Conservation (phyloP, 164 flowering plant genomes). For the Magnolia kwangsiensis region DNA sequence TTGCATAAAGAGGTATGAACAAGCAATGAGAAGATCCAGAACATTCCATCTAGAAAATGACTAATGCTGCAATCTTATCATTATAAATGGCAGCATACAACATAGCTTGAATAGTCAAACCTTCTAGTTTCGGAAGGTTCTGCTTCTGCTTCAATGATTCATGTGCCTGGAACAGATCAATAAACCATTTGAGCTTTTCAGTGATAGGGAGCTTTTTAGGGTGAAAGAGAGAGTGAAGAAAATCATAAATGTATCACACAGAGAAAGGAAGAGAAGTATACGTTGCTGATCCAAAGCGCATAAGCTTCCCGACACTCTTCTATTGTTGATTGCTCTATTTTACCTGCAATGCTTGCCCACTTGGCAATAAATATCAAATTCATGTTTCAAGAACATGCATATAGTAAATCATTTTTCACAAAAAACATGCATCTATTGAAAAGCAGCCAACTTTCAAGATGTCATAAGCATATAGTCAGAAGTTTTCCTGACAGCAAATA, state of each 20-base stretch:
- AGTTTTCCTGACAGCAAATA: background rate
- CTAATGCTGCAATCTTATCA: background rate
- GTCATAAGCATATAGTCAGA: background rate
- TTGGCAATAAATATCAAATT: constrained; percentile 10
- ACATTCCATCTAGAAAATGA: background rate
- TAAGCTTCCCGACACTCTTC: constrained; percentile 89
- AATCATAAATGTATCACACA: background rate
- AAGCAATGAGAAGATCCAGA: background rate
- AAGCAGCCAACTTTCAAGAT: background rate
- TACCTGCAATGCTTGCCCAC: constrained; percentile 45
- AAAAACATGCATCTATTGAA: background rate
- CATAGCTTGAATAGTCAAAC: constrained; percentile 21
- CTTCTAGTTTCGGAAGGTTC: constrained; percentile 41
- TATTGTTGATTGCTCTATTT: constrained; percentile 75
- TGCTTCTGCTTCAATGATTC: constrained; percentile 54
- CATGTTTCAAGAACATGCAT: constrained; percentile 10
- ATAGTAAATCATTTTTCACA: background rate
- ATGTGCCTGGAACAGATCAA: constrained; percentile 56
- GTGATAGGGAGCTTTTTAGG: background rate
- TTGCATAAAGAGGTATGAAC: background rate
- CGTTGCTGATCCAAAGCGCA: constrained; percentile 63
- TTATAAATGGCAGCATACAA: background rate
- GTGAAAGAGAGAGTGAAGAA: background rate
- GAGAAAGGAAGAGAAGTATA: constrained; percentile 21
- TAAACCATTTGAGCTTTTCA: background rate